Conservation (phyloP, 179 eudicot species). For the Beta corolliflora region DNA sequence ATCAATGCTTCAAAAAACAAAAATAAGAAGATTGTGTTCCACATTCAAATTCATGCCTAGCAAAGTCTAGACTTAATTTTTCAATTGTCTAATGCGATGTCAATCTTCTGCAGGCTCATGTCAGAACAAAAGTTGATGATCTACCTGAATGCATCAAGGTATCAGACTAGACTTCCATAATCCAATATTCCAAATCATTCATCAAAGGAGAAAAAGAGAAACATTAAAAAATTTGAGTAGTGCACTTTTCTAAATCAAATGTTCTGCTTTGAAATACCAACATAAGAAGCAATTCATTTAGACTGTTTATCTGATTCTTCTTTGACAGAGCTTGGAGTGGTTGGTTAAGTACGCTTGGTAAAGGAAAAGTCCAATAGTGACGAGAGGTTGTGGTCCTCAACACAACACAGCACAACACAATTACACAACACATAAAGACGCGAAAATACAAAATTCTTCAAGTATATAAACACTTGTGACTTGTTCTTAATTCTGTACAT, state of each 20-base stretch:
- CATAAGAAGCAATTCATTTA: neutral
- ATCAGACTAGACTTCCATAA: constrained; percentile 8
- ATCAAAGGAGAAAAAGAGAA: neutral
- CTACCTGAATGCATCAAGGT: constrained; percentile 88
- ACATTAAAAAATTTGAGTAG: neutral
- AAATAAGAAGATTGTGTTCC: neutral
- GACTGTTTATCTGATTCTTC: neutral
- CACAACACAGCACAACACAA: neutral
- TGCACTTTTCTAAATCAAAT: neutral
- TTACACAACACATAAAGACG: neutral
- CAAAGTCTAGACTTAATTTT: neutral
- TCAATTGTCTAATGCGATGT: neutral
- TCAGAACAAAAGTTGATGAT: constrained; percentile 65
- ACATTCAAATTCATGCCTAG: neutral
- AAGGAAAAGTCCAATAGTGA: neutral
- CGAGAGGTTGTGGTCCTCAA: neutral
- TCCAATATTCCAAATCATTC: neutral
- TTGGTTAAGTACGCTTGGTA: constrained; percentile 45
- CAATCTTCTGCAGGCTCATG: constrained; percentile 58
- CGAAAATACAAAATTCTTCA: neutral
- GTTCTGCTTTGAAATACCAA: neutral
- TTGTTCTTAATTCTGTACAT: neutral
- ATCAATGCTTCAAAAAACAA: neutral
- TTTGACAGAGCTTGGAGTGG: constrained; percentile 71
- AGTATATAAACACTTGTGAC: neutral